Evolutionary conservation across 768 basidiomycete genomes (phyloP).

Genomic region (Hebeloma cylindrosporum): DNA sequence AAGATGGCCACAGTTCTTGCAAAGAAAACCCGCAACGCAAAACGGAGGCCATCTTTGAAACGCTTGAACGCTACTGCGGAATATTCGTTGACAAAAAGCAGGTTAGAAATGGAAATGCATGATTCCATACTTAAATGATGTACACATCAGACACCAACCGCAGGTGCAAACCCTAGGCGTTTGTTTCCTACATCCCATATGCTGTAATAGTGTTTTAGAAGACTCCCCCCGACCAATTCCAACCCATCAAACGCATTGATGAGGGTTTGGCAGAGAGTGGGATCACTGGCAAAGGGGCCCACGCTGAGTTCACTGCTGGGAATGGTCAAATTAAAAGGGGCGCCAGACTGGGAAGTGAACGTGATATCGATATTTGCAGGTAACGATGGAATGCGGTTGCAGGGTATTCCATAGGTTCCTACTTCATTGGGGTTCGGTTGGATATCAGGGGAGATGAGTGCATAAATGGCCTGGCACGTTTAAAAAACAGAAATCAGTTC

Average conservation of each 20-base stretch:
- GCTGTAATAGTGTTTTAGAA: conserved; percentile 61
- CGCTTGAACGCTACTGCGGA: neutral
- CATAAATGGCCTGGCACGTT: conserved; percentile 49
- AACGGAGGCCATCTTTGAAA: neutral
- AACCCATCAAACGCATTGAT: conserved; percentile 59
- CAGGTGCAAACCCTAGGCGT: conserved; percentile 54
- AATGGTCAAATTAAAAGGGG: conserved; percentile 55
- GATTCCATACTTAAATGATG: conserved; percentile 1
- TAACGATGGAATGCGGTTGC: conserved; percentile 43
- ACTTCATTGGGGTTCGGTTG: conserved; percentile 49
- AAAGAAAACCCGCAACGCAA: neutral
- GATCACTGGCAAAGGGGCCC: conserved; percentile 53
- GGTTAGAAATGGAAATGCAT: conserved; percentile 4
- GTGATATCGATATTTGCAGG: conserved; percentile 52
- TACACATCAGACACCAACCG: conserved; percentile 25
- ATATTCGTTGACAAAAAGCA: neutral
- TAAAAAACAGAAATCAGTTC: conserved; percentile 1
- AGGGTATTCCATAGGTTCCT: conserved; percentile 57
- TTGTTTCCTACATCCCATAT: conserved; percentile 54
- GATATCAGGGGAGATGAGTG: conserved; percentile 58
- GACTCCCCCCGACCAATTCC: conserved; percentile 51
- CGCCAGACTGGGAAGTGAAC: conserved; percentile 51
- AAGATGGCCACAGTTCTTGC: too few relatives aligned
- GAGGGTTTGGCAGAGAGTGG: conserved; percentile 52
- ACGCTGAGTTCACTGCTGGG: conserved; percentile 58